phyloP scores from a whole-genome alignment of 2,329 filamentous ascomycete species.

The Ascochyta viciae-villosae region DNA sequence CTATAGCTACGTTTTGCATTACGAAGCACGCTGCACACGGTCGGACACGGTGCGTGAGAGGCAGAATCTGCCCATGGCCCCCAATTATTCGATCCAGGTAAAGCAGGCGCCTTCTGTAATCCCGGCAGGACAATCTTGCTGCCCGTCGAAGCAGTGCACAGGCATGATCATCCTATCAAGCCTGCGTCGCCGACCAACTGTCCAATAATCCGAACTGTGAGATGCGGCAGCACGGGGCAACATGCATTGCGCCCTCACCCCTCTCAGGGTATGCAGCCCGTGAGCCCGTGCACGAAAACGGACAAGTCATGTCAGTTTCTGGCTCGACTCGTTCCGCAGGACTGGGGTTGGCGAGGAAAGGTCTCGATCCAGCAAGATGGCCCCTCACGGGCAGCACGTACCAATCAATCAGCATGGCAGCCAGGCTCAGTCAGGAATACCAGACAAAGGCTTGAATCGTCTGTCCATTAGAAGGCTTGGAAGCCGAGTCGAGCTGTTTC shows the following conservation, averaged over 20 bases:
- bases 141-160: slow-evolving; percentile 6
- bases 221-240: slow-evolving; percentile 13
- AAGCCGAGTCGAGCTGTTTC: not conserved
- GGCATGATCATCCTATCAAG: slow-evolving; percentile 4
- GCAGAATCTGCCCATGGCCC: not conserved
- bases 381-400: slow-evolving; percentile 13
- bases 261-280: slow-evolving; percentile 9
- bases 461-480: slow-evolving; percentile 7
- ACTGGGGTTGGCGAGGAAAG: slow-evolving; percentile 33
- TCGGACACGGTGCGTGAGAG: slow-evolving; percentile 5
- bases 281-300: slow-evolving; percentile 13
- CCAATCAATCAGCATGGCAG: slow-evolving; percentile 6
- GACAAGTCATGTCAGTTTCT: slow-evolving; percentile 5
- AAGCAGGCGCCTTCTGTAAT: slow-evolving; percentile 10
- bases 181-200: slow-evolving; percentile 13
- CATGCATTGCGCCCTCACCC: slow-evolving; percentile 10
- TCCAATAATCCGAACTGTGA: slow-evolving; percentile 13
- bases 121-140: not conserved
- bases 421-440: not conserved
- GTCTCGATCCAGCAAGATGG: slow-evolving; percentile 25
- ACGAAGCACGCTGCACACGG: not conserved
- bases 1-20: not conserved
- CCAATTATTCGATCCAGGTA: slow-evolving; percentile 4
- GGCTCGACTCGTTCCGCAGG: slow-evolving; percentile 11
- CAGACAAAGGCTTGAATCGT: not conserved